Base-by-base conservation (phyloP, 1,284 basidiomycete genomes). In the Melampsora larici-populina region DNA sequence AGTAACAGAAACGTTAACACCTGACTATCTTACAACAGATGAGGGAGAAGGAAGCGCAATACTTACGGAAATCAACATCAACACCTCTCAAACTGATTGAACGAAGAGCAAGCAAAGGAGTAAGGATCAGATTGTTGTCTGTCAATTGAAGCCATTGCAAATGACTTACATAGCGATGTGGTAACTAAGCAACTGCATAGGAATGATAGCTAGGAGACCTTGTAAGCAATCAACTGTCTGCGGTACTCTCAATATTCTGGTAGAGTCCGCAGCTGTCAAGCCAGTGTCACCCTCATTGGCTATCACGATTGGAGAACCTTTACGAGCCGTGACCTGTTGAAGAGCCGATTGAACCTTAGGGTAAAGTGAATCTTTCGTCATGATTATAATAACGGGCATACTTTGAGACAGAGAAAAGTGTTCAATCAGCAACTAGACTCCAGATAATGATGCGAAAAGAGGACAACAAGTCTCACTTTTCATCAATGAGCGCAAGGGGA, bases 281-380 rank as follows among this genome's bases (percentile, higher is more conserved):
- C 88, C 90, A 62, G 90, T 88, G 84, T 99, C 96, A 80, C 90
- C 91, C 80, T 98, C 94, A 85, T 97, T 96, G 87, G 94, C 97
- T 81, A 99, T 89, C 79, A 99, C 91, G 85, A 99, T 84, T 0
- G 80, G 80, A 8, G 73, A 90, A 75, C 95, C 97, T 86, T 96
- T 97, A 84, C 96, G 91, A 55, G 96, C 95, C 13, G 92, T 96
- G 85, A 99, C 95, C 86, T 99, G 96, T 73, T 93, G 87, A 81
- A 97, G 92, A 40, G 97, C 97, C 21, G 91, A 92, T 84, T 97
- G 93, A 70, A 97, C 95, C 88, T 99, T 99, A 83, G 96, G 94
- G 86, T 98, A 99, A 68, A 98, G 87, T 78, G 94, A 96, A 86
- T 99, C 97, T 82, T 93, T 92, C 64, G 97, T 99, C 95, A 98